Evolutionary conservation across 495 filamentous ascomycete species (phyloP), one percentile per base, ranked within the genome.

Genomic region (Talaromyces trachyspermus): DNA sequence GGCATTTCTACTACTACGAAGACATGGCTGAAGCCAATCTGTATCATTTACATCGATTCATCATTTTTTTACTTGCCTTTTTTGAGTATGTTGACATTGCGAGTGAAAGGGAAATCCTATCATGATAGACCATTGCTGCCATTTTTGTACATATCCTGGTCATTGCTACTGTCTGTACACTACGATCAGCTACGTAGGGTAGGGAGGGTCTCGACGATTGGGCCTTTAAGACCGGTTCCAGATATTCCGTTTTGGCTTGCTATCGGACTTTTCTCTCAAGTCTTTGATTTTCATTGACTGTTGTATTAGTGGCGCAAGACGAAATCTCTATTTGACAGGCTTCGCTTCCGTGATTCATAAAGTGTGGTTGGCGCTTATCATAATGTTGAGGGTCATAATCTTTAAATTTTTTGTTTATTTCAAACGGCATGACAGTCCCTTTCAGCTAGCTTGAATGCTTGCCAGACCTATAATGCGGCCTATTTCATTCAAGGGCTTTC

Each of bases 81-180:
- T 64, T 58, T 63, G 61, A 64, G 63, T 66, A 56, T 66, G 62
- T 59, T 69, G 59, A 62, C 64, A 65, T 72, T 69, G 64, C 61
- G 58, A 70, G 68, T 64, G 67, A 68, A 66, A 64, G 59, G 58
- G 59, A 62, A 62, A 67, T 54, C 49, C 49, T 54, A 55, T 60
- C 56, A 57, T 57, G 60, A 63, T 72, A 72, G 69, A 72, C 61
- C 44, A 65, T 69, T 64, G 59, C 58, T 63, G 63, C 59, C 61
- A 59, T 60, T 56, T 67, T 64, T 72, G 69, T 72, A 72, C 65
- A 72, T 72, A 71, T 60, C 67, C 65, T 63, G 65, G 69, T 66
- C 62, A 65, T 63, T 57, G 49, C 60, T 71, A 64, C 63, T 43
- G 57, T 56, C 60, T 67, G 63, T 68, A 70, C 59, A 68, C 57